phyloP scores from a whole-genome alignment of 148 eudicot genomes.

The Amaranthus hypochondriacus region DNA sequence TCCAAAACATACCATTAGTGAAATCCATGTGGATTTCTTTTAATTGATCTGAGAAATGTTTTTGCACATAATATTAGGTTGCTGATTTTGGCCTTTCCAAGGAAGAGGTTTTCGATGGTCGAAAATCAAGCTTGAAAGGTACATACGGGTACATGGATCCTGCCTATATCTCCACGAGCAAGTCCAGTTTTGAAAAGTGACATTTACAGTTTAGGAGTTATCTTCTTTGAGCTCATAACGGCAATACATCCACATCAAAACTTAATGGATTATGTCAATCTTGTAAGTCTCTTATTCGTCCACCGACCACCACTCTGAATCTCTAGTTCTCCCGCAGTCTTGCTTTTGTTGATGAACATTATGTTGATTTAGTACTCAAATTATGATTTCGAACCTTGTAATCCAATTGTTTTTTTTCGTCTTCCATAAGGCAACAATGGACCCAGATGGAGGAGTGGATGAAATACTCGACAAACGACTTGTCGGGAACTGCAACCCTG shows the following conservation, averaged over 20 bases:
- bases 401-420: background rate
- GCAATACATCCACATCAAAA: constrained; percentile 94
- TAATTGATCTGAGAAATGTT: background rate
- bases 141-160: constrained; percentile 99
- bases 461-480: constrained; percentile 80
- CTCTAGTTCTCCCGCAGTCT: background rate
- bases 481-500: constrained; percentile 46
- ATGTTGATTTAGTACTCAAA: background rate
- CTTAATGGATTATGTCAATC: constrained; percentile 90
- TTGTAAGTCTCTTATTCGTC: constrained; percentile 42
- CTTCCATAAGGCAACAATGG: constrained; percentile 69
- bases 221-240: constrained; percentile 91
- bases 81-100: constrained; percentile 98
- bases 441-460: constrained; percentile 87
- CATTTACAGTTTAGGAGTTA: constrained; percentile 85
- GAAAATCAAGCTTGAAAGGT: constrained; percentile 85
- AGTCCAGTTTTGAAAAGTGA: constrained; percentile 81
- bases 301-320: background rate
- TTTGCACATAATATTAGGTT: constrained; percentile 43
- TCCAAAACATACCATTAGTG: background rate
- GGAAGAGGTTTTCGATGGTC: constrained; percentile 75
- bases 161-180: constrained; percentile 69
- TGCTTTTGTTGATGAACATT: background rate
- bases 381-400: background rate
- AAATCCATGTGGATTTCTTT: no score